These are phyloP conservation scores for Pistacia vera DNA, from an alignment of 345 rosid genomes.

Conservation along the genomic window DNA sequence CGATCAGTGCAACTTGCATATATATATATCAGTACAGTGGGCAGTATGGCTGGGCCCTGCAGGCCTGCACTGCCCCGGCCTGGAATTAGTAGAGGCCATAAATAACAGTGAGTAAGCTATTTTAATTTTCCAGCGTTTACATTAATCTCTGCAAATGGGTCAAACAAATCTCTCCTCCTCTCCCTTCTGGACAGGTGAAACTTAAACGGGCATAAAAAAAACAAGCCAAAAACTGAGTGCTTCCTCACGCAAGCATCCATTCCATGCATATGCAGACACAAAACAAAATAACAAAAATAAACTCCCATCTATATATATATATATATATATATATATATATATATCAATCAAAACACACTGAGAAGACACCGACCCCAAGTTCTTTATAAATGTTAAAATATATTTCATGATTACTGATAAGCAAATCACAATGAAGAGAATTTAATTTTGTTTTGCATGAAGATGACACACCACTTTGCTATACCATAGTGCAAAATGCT, in stretches of 20 bases:
- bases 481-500: constrained; percentile 1
- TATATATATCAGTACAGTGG: no score
- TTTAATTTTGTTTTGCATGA: constrained; percentile 19
- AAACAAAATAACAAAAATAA: background rate
- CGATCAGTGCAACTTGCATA: no score
- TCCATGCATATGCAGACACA: background rate
- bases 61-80: background rate
- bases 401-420: constrained; percentile 4
- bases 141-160: background rate
- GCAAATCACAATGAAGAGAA: background rate
- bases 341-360: constrained; percentile 1
- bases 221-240: constrained; percentile 16
- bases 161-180: constrained; percentile 11
- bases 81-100: background rate
- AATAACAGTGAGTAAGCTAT: background rate
- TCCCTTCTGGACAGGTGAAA: background rate
- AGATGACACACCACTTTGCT: constrained; percentile 21
- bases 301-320: background rate
- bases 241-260: constrained; percentile 28
- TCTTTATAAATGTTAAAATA: background rate
- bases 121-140: no score
- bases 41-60: background rate
- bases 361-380: background rate
- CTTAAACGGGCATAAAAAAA: background rate
- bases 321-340: background rate